These are phyloP conservation scores for Boletus rubropictus DNA, from an alignment of 768 basidiomycete species.

Conservation along the genomic window DNA sequence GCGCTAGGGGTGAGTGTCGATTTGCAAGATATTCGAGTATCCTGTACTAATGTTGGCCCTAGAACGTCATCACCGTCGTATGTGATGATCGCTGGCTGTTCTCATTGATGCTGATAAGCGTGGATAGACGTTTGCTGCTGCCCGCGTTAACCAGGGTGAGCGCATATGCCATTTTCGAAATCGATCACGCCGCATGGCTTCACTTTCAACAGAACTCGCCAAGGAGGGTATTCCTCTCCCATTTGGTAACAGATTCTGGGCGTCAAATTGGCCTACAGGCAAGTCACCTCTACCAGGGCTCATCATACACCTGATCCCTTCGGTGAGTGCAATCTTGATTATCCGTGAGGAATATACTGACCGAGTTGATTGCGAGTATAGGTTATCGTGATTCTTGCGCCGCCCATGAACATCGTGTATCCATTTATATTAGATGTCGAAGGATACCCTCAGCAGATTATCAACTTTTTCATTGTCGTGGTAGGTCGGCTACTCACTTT, in stretches of 20 bases:
- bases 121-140: constrained; percentile 43
- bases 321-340: constrained; percentile 27
- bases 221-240: constrained; percentile 60
- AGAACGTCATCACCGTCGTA: constrained; percentile 33
- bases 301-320: constrained; percentile 50
- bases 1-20: constrained; percentile 31
- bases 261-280: constrained; percentile 56
- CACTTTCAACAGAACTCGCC: constrained; percentile 40
- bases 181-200: too few relatives aligned
- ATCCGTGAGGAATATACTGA: not conserved
- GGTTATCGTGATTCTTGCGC: constrained; percentile 51
- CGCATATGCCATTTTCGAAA: too few relatives aligned
- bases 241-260: constrained; percentile 55
- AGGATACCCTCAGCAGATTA: constrained; percentile 45
- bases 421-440: constrained; percentile 59
- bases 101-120: not conserved
- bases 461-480: constrained; percentile 51
- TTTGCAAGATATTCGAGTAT: not conserved
- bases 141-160: constrained; percentile 50
- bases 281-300: constrained; percentile 52
- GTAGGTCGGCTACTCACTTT: constrained; percentile 29
- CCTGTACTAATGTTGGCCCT: constrained; percentile 1
- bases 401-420: constrained; percentile 48
- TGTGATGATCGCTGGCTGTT: not conserved
- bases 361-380: constrained; percentile 12